Evolutionary conservation across 345 rosid genomes (phyloP).

Genomic region (Psidium guajava): DNA sequence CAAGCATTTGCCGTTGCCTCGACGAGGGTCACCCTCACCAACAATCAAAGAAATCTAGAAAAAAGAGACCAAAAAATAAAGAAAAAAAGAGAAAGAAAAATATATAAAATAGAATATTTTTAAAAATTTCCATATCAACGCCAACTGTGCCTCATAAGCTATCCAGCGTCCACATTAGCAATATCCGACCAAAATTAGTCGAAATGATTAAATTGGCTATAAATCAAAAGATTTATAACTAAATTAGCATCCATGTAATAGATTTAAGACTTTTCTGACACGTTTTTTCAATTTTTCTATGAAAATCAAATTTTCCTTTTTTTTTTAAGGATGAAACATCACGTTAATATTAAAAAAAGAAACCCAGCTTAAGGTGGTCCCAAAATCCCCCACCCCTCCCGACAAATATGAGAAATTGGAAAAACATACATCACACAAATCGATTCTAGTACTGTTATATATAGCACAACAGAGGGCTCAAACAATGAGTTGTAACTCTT

Average conservation of each 20-base stretch:
- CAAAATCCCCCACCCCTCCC: neutral
- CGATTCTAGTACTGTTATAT: neutral
- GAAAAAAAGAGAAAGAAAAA: too few relatives aligned
- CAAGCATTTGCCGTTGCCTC: too few relatives aligned
- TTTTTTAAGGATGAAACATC: neutral
- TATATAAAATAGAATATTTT: too few relatives aligned
- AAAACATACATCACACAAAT: neutral
- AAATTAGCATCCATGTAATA: neutral
- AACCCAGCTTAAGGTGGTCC: neutral
- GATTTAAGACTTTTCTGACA: neutral
- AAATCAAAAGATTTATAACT: too few relatives aligned
- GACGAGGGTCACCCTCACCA: too few relatives aligned
- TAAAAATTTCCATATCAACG: too few relatives aligned
- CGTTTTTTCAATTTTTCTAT: neutral
- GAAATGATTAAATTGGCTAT: too few relatives aligned
- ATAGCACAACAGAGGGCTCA: neutral
- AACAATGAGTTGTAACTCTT: neutral
- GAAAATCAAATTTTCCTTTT: neutral
- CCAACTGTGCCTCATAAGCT: rapidly evolving
- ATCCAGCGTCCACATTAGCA: rapidly evolving
- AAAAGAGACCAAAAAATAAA: too few relatives aligned
- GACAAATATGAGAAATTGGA: neutral
- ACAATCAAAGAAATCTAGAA: too few relatives aligned
- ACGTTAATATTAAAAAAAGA: neutral
- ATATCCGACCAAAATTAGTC: too few relatives aligned